Percentiles rank a stretch among this genome's conserved stretches.
Evolutionary conservation across 208 protist genomes (phyloP).

Genomic region (Leishmania arabica): DNA sequence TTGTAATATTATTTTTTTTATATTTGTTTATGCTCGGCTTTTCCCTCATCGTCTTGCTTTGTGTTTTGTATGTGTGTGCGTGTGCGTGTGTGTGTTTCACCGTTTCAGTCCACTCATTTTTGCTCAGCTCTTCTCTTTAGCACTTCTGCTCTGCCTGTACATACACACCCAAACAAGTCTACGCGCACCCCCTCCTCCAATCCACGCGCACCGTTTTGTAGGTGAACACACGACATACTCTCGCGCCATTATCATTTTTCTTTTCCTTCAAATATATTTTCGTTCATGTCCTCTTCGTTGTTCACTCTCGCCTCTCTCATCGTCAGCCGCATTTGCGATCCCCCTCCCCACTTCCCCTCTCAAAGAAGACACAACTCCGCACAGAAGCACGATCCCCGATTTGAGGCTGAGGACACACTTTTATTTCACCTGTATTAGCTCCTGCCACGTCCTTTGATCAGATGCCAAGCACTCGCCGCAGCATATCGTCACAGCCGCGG

Average conservation of each 20-base stretch:
- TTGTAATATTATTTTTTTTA: not conserved
- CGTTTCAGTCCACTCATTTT: not conserved
- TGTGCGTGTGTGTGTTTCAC: not conserved
- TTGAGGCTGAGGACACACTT: not conserved
- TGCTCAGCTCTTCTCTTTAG: not conserved
- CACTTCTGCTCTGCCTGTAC: not conserved
- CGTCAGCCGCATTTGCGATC: not conserved
- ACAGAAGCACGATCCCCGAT: not conserved
- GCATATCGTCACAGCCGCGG: not conserved
- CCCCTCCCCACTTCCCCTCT: not conserved
- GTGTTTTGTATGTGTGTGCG: not conserved
- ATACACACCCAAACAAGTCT: not conserved
- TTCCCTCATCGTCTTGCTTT: not conserved
- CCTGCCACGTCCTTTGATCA: not conserved
- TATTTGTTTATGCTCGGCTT: not conserved
- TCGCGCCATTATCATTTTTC: not conserved
- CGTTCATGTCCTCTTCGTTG: not conserved
- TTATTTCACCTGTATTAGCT: not conserved
- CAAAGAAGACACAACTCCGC: not conserved
- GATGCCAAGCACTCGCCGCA: constrained; percentile 2
- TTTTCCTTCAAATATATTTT: no score
- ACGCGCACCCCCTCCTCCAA: no score
- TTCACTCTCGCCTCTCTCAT: not conserved
- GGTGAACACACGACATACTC: not conserved
- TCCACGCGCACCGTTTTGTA: not conserved